phyloP scores from a whole-genome alignment of 495 filamentous ascomycete genomes.

The Corynascus novoguineensis region DNA sequence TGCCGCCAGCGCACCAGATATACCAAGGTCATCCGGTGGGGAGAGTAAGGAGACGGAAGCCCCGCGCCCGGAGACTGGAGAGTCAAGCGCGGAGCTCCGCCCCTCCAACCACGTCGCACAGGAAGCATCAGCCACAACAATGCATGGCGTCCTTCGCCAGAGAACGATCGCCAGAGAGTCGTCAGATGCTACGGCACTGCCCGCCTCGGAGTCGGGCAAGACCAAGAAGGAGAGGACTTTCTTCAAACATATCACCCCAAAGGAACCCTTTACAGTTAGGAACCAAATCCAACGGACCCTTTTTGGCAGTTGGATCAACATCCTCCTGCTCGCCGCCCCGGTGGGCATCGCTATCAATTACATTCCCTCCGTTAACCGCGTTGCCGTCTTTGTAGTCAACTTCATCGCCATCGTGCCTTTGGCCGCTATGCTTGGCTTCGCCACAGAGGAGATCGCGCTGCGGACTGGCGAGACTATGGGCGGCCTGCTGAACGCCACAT shows the following conservation, averaged over 20 bases:
- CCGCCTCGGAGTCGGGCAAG: constrained; percentile 19
- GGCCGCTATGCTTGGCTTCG: constrained; percentile 83
- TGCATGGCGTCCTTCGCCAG: constrained; percentile 5
- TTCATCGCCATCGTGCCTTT: constrained; percentile 87
- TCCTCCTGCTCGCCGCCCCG: constrained; percentile 73
- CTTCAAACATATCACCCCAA: constrained; percentile 41
- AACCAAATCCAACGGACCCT: constrained; percentile 67
- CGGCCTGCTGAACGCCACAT: constrained; percentile 80
- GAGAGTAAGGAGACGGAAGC: not conserved
- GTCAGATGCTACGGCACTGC: not conserved
- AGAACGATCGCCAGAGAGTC: not conserved
- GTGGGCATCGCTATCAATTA: constrained; percentile 70
- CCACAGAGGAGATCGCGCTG: constrained; percentile 81
- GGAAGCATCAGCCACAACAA: not conserved
- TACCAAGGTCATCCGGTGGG: not conserved
- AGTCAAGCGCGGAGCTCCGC: not conserved
- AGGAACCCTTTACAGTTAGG: constrained; percentile 54
- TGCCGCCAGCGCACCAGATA: not conserved
- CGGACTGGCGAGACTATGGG: constrained; percentile 82
- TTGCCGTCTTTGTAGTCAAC: constrained; percentile 76
- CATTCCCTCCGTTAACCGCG: constrained; percentile 46
- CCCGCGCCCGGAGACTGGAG: not conserved
- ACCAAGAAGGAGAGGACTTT: constrained; percentile 34
- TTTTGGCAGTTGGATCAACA: constrained; percentile 77
- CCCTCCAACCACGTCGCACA: too few species aligned